These are phyloP conservation scores for Adansonia gregorii DNA, from an alignment of 441 rosid species.

Conservation along the genomic window DNA sequence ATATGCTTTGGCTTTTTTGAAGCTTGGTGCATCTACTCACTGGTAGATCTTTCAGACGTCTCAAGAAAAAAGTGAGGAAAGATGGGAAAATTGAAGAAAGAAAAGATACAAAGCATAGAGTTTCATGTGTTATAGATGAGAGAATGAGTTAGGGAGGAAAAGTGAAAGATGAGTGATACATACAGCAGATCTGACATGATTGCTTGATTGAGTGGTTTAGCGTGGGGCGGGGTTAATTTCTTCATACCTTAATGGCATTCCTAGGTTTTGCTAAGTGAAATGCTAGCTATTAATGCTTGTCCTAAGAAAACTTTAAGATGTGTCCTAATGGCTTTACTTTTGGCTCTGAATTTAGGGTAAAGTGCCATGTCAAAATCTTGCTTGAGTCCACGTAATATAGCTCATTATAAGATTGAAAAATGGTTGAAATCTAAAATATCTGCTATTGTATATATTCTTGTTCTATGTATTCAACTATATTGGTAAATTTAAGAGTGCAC, in stretches of 20 bases:
- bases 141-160: background rate
- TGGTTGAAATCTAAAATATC: background rate
- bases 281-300: background rate
- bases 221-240: background rate
- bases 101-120: background rate
- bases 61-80: background rate
- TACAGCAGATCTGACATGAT: background rate
- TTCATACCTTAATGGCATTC: background rate
- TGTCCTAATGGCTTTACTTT: background rate
- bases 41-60: no score
- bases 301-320: background rate
- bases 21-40: background rate
- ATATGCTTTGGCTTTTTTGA: background rate
- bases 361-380: background rate
- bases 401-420: slow-evolving; percentile 1
- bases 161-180: background rate
- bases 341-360: background rate
- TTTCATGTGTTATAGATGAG: background rate
- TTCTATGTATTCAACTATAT: background rate
- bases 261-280: background rate
- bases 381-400: background rate
- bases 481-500: slow-evolving; percentile 5
- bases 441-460: background rate
- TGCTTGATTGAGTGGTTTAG: background rate
- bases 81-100: background rate